Conservation (phyloP, 768 basidiomycete genomes). For the Mycena belliarum region DNA sequence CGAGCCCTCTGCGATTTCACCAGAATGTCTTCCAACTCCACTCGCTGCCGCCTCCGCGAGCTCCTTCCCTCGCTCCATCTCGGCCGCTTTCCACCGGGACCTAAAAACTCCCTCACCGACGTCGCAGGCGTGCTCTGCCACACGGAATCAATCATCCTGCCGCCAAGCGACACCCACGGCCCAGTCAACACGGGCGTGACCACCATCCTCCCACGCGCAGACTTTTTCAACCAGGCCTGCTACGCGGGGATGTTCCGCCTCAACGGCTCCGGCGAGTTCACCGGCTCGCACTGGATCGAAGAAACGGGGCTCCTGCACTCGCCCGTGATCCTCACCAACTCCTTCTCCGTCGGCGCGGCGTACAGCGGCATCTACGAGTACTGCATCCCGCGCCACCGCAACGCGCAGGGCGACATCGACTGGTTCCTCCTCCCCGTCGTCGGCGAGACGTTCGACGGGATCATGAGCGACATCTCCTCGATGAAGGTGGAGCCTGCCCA, state of each 20-base stretch:
- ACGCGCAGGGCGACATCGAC: background rate
- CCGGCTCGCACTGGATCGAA: constrained; percentile 6
- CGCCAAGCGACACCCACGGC: background rate
- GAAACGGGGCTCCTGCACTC: constrained; percentile 5
- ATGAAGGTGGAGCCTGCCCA: constrained; percentile 1
- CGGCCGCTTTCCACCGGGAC: constrained; percentile 1
- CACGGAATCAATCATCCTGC: constrained; percentile 1
- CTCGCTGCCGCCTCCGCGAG: constrained; percentile 7
- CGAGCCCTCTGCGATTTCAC: too few relatives aligned
- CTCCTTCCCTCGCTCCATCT: background rate
- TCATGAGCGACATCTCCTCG: constrained; percentile 5
- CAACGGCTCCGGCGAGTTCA: constrained; percentile 7
- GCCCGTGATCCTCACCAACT: constrained; percentile 4
- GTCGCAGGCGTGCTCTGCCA: constrained; percentile 4
- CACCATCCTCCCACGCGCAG: constrained; percentile 8
- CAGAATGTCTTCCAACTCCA: background rate
- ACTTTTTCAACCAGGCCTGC: constrained; percentile 9
- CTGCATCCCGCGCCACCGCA: constrained; percentile 9
- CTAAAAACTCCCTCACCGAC: constrained; percentile 6
- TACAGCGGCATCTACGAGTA: constrained; percentile 7
- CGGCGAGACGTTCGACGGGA: constrained; percentile 11
- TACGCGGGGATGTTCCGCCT: constrained; percentile 6
- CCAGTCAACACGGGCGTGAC: constrained; percentile 9
- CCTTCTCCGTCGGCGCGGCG: constrained; percentile 9
- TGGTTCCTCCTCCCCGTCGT: constrained; percentile 10